Conservation (phyloP, 2,329 filamentous ascomycete species). For the Exophiala alcalophila region DNA sequence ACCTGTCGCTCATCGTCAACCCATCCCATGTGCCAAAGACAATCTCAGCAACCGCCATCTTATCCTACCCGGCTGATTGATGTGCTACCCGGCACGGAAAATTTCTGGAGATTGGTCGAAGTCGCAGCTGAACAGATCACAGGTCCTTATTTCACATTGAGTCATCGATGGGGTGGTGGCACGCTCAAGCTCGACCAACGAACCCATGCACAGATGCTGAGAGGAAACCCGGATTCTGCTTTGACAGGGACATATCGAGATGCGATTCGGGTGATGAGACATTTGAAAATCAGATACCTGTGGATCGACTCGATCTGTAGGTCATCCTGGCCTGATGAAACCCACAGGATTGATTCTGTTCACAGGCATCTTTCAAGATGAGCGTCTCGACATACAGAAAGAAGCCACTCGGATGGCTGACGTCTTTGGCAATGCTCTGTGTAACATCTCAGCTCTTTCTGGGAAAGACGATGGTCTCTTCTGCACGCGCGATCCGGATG, state of each 20-base stretch:
- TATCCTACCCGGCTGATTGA: conserved; percentile 18
- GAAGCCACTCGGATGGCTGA: conserved; percentile 15
- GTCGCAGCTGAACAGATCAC: background rate
- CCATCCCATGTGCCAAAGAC: conserved; percentile 5
- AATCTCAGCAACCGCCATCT: background rate
- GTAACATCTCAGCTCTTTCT: conserved; percentile 21
- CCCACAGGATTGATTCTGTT: background rate
- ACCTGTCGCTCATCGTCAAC: background rate
- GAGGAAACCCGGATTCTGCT: conserved; percentile 7
- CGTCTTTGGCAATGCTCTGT: conserved; percentile 19
- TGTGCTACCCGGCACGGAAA: background rate
- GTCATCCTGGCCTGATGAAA: background rate
- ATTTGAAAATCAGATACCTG: conserved; percentile 26
- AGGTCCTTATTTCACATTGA: conserved; percentile 18
- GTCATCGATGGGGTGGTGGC: conserved; percentile 19
- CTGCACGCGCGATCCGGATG: conserved; percentile 5
- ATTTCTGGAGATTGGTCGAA: conserved; percentile 10
- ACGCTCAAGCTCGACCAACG: conserved; percentile 13
- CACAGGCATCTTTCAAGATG: conserved; percentile 18
- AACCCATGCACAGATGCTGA: conserved; percentile 12
- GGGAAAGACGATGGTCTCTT: conserved; percentile 17
- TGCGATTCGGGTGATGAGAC: conserved; percentile 26
- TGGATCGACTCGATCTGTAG: conserved; percentile 34
- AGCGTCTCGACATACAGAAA: conserved; percentile 17
- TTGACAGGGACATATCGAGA: conserved; percentile 32